These are phyloP conservation scores for Amaranthus hypochondriacus DNA, from an alignment of 148 eudicot species.

Conservation along the genomic window DNA sequence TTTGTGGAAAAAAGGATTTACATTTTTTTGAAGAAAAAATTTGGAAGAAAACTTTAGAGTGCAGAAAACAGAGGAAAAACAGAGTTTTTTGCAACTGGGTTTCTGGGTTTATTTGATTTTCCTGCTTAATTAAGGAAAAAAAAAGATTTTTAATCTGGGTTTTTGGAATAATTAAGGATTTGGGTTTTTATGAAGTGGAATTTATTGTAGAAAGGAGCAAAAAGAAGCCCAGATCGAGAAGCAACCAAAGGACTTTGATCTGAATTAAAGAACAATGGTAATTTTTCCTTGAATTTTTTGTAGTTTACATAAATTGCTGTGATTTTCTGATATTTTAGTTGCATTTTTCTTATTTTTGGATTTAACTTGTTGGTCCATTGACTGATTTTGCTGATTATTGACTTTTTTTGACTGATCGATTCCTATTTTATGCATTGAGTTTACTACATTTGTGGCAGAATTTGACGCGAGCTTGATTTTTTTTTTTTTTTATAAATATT, in stretches of 20 bases:
- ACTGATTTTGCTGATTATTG: slow-evolving; percentile 24
- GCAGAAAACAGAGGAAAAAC: neutral
- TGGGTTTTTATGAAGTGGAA: slow-evolving; percentile 13
- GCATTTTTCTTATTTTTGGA: neutral
- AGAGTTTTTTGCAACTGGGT: slow-evolving; percentile 21
- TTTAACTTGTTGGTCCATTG: slow-evolving; percentile 15
- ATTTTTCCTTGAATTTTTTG: neutral
- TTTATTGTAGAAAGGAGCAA: slow-evolving; percentile 3
- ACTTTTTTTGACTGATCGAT: slow-evolving; percentile 31
- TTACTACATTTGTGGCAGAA: slow-evolving; percentile 17
- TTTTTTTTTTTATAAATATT: neutral
- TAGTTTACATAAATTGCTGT: slow-evolving; percentile 7
- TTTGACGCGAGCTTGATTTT: slow-evolving; percentile 3
- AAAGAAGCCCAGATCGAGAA: slow-evolving; percentile 20
- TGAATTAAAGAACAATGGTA: slow-evolving; percentile 48
- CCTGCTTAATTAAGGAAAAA: too few relatives aligned
- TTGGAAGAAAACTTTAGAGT: neutral
- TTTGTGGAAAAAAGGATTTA: slow-evolving; percentile 6
- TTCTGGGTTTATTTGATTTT: slow-evolving; percentile 20
- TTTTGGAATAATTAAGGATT: slow-evolving; percentile 8
- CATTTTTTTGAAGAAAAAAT: neutral
- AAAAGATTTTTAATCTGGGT: neutral
- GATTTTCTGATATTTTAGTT: slow-evolving; percentile 1
- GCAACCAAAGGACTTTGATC: slow-evolving; percentile 40
- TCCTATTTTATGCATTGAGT: slow-evolving; percentile 16